These are phyloP conservation scores for Acacia melanoxylon DNA, from an alignment of 306 rosid species.

Conservation along the genomic window DNA sequence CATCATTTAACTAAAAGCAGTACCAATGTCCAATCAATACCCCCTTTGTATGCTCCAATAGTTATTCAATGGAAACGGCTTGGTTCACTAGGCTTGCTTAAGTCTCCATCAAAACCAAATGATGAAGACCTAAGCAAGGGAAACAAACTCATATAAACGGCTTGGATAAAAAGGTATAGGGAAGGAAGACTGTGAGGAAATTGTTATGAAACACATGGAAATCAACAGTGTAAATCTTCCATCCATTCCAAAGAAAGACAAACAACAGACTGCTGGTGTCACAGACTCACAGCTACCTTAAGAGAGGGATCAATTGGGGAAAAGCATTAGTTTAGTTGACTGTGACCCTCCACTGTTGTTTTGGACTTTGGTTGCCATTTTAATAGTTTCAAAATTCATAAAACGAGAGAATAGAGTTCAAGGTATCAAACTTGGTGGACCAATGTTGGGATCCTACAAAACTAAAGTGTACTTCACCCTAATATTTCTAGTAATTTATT, in stretches of 20 bases:
- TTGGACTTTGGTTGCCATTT: background rate
- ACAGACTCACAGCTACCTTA: background rate
- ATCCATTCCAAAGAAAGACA: background rate
- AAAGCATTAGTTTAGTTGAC: background rate
- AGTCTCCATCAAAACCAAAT: background rate
- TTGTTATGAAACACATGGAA: background rate
- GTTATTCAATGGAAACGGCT: background rate
- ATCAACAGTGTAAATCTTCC: background rate
- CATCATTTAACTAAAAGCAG: background rate
- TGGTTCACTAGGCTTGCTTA: background rate
- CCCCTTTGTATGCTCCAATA: background rate
- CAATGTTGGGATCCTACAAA: background rate
- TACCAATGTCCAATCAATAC: background rate
- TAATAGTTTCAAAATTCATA: background rate
- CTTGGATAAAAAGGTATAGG: background rate
- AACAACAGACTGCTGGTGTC: background rate
- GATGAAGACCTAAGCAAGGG: background rate
- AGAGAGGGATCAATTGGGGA: background rate
- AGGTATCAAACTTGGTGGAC: background rate
- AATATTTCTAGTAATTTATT: background rate
- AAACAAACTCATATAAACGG: background rate
- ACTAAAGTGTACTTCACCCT: background rate
- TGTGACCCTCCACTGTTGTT: background rate
- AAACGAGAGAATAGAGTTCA: background rate
- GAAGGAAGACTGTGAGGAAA: background rate